Evolutionary conservation across 495 filamentous ascomycete genomes (phyloP), one percentile per base, ranked within the genome.

Genomic region (Penicillium goetzii): DNA sequence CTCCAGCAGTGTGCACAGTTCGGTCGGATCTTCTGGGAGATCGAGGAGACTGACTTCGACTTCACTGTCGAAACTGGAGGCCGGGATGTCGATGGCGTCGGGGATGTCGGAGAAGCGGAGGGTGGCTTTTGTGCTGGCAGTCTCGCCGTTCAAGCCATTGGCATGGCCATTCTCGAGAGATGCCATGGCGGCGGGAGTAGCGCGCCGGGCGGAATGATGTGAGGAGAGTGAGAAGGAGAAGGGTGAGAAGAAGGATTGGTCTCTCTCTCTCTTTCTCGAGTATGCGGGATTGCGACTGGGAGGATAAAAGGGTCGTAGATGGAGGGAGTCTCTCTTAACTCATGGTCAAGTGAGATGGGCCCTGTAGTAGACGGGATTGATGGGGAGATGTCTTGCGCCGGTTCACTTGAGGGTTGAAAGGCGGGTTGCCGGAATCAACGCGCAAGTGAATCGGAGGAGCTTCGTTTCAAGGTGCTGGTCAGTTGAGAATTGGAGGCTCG

Each of bases 1-100:
- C 74, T 98, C 95, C 57, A 99, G 84, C 41, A 98, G 81, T 2
- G 90, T 92, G 78, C 95, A 98, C 11, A 99, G 84, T 77, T 99
- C 95, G 38, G 92, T 97, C 2, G 94, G 94, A 68, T 99, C 95
- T 69, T 98, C 96, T 41, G 92, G 87, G 40, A 97, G 89, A 47
- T 90, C 90, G 71, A 93, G 88, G 30, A 97, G 86, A 73, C 93
- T 90, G 64, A 99, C 91, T 78, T 98, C 94, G 76, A 99, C 94
- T 66, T 92, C 92, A 62, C 90, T 91, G 70, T 89, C 88, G 63
- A 89, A 90, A 38, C 81, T 88, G 50, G 89, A 89, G 53, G 96
- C 90, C 56, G 93, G 92, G 71, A 97, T 93, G 71, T 97, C 93
- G 75, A 97, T 93, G 56, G 89, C 89, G 26, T 86, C 82, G 33